phyloP scores from a whole-genome alignment of 352 stramenopile species.

The Globisporangium splendens region DNA sequence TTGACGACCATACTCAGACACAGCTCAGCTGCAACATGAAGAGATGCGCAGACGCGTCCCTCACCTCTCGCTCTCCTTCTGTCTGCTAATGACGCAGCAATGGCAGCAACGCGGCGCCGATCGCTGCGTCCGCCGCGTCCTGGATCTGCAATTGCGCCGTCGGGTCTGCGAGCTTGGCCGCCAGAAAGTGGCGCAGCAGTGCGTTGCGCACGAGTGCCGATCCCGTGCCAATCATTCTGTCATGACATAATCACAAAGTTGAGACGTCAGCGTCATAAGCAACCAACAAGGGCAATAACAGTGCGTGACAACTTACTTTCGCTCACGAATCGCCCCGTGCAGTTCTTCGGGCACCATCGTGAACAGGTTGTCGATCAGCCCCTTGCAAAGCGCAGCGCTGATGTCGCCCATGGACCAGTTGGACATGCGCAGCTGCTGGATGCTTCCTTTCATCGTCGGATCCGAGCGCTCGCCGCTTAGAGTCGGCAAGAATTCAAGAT shows the following conservation, averaged over 20 bases:
- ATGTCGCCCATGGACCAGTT: conserved; percentile 78
- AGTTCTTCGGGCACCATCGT: conserved; percentile 56
- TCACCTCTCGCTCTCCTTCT: background rate
- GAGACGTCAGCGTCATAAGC: conserved; percentile 1
- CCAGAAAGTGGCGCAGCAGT: conserved; percentile 53
- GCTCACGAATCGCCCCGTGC: conserved; percentile 21
- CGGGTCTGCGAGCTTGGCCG: conserved; percentile 27
- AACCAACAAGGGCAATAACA: background rate
- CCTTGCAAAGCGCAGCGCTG: conserved; percentile 55
- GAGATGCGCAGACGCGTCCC: no score
- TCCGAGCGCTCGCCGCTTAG: conserved; percentile 63
- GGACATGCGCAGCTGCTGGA: conserved; percentile 46
- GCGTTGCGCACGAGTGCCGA: conserved; percentile 67
- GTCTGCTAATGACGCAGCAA: conserved; percentile 21
- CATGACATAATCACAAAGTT: background rate
- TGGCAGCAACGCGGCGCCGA: conserved; percentile 49
- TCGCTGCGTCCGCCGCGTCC: conserved; percentile 45
- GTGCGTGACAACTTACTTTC: conserved; percentile 25
- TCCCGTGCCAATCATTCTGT: conserved; percentile 69
- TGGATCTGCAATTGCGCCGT: conserved; percentile 35
- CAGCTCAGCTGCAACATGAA: no score
- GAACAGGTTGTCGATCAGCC: conserved; percentile 71
- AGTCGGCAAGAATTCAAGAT: conserved; percentile 57
- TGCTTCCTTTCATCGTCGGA: conserved; percentile 30
- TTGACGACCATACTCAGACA: no score